phyloP scores from a whole-genome alignment of 768 basidiomycete genomes.

The Lanmaoa pseudosensibilis region DNA sequence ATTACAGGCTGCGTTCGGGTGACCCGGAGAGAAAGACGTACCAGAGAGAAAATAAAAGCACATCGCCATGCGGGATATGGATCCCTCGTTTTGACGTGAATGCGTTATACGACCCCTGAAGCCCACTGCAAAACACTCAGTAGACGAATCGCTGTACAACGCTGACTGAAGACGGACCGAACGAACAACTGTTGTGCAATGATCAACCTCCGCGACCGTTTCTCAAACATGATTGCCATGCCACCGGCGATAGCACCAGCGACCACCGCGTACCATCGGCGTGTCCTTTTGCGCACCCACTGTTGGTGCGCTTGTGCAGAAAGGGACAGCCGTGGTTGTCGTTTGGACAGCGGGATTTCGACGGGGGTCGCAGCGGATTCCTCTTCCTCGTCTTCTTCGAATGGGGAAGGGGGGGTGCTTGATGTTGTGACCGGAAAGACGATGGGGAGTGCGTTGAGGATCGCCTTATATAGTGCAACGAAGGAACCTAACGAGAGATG shows the following conservation, averaged over 20 bases:
- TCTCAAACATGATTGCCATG: conserved; percentile 77
- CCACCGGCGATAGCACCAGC: conserved; percentile 78
- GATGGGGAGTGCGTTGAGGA: conserved; percentile 77
- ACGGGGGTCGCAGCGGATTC: conserved; percentile 10
- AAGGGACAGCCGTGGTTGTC: conserved; percentile 56
- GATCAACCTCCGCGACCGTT: conserved; percentile 54
- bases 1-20: neutral
- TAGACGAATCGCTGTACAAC: neutral
- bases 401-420: conserved; percentile 27
- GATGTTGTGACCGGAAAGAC: conserved; percentile 48
- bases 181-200: conserved; percentile 91
- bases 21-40: conserved; percentile 32
- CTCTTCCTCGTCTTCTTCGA: conserved; percentile 33
- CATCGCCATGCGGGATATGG: conserved; percentile 77
- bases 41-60: conserved; percentile 78
- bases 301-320: conserved; percentile 62
- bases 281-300: conserved; percentile 64
- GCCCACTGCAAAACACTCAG: conserved; percentile 51
- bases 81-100: conserved; percentile 68
- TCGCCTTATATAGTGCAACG: conserved; percentile 73
- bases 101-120: conserved; percentile 87
- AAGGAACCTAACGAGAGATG: conserved; percentile 57
- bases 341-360: conserved; percentile 25
- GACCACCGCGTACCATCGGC: conserved; percentile 75
- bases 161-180: conserved; percentile 40